A percentile compares a stretch with the other conserved stretches of the same genome.
These are phyloP conservation scores for Cercospora nicotianae DNA, from an alignment of 2,329 filamentous ascomycete genomes.

Conservation along the genomic window DNA sequence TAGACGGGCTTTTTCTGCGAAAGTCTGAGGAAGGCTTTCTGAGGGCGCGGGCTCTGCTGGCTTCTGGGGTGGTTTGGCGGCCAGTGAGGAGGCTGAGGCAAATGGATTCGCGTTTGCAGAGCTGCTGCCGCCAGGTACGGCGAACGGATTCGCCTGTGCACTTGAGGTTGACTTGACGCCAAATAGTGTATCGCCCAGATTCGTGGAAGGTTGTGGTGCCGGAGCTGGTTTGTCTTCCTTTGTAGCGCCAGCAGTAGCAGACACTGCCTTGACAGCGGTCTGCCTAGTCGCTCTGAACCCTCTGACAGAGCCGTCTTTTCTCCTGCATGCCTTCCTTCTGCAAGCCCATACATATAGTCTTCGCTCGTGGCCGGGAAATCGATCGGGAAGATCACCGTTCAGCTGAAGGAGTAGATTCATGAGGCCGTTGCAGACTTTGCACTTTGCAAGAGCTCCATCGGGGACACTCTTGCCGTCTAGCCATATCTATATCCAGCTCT, in stretches of 20 bases:
- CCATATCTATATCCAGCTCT: constrained; percentile 66
- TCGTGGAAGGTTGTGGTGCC: constrained; percentile 39
- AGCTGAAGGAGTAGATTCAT: constrained; percentile 88
- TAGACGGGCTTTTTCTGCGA: constrained; percentile 38
- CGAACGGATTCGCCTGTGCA: constrained; percentile 61
- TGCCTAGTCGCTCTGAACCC: constrained; percentile 68
- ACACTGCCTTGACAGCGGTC: constrained; percentile 14
- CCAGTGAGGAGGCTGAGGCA: constrained; percentile 45
- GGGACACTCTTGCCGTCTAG: constrained; percentile 69
- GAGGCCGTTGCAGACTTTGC: constrained; percentile 79
- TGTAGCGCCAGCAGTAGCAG: constrained; percentile 27
- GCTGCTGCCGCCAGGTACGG: constrained; percentile 43
- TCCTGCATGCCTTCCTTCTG: constrained; percentile 71
- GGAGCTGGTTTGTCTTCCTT: constrained; percentile 22
- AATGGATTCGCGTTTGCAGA: constrained; percentile 58
- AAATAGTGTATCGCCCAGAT: constrained; percentile 69
- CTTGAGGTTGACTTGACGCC: constrained; percentile 55
- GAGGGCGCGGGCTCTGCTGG: constrained; percentile 23
- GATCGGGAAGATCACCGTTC: constrained; percentile 83
- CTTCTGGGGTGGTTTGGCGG: constrained; percentile 48
- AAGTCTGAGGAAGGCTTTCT: constrained; percentile 33
- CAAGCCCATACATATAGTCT: constrained; percentile 86
- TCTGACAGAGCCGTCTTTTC: constrained; percentile 79
- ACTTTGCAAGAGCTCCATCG: constrained; percentile 75
- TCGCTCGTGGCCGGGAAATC: constrained; percentile 83